phyloP scores from a whole-genome alignment of 2,329 filamentous ascomycete species.

The Botrytis fragariae region DNA sequence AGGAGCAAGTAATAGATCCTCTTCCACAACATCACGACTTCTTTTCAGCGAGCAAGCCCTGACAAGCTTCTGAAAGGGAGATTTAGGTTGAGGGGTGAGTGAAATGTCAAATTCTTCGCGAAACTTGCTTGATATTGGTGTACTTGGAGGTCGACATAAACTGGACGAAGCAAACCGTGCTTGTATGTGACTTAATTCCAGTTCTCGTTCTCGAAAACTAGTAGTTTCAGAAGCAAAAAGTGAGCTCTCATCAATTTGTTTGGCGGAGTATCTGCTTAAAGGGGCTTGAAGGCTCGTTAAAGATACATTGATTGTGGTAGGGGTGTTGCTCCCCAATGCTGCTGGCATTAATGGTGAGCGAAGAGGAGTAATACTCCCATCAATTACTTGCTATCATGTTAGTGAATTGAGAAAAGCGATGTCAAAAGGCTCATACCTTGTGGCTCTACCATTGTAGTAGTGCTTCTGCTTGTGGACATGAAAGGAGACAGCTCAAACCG shows the following conservation, averaged over 20 bases:
- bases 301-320: conserved; percentile 23
- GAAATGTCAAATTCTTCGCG: conserved; percentile 35
- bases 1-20: conserved; percentile 8
- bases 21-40: neutral
- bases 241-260: conserved; percentile 30
- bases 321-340: neutral
- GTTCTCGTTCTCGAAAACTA: conserved; percentile 34
- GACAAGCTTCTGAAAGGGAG: conserved; percentile 20
- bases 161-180: conserved; percentile 30
- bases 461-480: conserved; percentile 20
- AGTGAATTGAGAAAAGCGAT: neutral
- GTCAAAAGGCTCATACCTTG: conserved; percentile 12
- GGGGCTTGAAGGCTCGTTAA: conserved; percentile 24
- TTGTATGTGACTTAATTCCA: conserved; percentile 31
- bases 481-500: conserved; percentile 27
- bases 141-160: conserved; percentile 25
- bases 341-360: neutral
- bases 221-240: conserved; percentile 33
- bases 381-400: neutral
- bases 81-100: conserved; percentile 4
- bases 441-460: conserved; percentile 7
- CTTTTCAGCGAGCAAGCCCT: conserved; percentile 15
- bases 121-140: conserved; percentile 36
- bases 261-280: conserved; percentile 22
- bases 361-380: neutral